phyloP scores from a whole-genome alignment of 2,329 filamentous ascomycete species.

The Cytospora chrysosperma region DNA sequence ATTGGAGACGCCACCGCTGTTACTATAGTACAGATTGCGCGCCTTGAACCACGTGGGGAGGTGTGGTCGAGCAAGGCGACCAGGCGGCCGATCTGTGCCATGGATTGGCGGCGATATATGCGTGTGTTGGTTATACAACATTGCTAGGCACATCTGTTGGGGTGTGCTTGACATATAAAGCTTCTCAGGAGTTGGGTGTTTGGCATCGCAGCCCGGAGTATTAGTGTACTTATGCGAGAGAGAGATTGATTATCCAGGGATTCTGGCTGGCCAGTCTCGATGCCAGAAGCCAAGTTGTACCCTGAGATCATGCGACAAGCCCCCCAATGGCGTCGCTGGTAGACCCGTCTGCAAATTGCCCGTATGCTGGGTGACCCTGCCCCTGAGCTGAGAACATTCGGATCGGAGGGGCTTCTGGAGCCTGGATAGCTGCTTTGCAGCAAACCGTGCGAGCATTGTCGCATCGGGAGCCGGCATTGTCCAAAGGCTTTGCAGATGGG shows the following conservation, averaged over 20 bases:
- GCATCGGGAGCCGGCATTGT: not conserved
- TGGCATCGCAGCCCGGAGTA: conserved; percentile 3
- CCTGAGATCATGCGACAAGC: conserved; percentile 21
- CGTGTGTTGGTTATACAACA: not conserved
- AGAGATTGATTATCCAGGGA: not conserved
- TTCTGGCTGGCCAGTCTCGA: not conserved
- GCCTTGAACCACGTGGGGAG: conserved; percentile 19
- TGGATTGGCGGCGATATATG: not conserved
- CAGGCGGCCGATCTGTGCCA: not conserved
- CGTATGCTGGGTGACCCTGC: conserved; percentile 3
- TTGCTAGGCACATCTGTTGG: not conserved
- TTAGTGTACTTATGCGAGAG: conserved; percentile 10
- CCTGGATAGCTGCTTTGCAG: not conserved
- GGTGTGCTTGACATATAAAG: not conserved
- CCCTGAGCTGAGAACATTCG: not conserved
- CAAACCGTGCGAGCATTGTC: not conserved
- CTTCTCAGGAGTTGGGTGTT: not conserved
- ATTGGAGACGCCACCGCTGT: not conserved
- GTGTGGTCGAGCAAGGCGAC: not conserved
- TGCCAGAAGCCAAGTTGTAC: conserved; percentile 11
- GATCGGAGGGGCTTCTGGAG: conserved; percentile 8
- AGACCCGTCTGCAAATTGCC: conserved; percentile 5
- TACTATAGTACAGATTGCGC: conserved; percentile 13
- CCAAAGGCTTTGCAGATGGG: not conserved
- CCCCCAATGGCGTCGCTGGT: conserved; percentile 5